Conservation (phyloP, 2,329 filamentous ascomycete genomes). For the Davidsoniella neocaledoniae region DNA sequence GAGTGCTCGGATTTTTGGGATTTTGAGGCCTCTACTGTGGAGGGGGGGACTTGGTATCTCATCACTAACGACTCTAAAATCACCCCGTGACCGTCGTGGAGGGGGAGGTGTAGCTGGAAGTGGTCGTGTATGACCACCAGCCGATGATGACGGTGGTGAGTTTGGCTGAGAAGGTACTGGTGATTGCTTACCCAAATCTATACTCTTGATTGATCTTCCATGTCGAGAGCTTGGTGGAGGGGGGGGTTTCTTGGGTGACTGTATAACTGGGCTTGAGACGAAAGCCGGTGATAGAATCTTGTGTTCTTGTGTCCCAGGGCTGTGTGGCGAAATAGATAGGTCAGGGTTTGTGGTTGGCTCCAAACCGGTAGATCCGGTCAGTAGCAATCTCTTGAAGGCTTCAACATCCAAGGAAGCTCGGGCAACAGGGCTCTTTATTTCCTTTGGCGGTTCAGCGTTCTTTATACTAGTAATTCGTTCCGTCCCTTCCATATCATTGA, state of each 20-base stretch:
- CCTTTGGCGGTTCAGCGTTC: constrained; percentile 11
- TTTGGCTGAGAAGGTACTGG: constrained; percentile 15
- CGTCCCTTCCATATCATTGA: constrained; percentile 30
- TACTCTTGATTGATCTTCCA: constrained; percentile 51
- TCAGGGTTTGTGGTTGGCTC: constrained; percentile 11
- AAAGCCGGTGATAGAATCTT: neutral
- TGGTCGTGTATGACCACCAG: neutral
- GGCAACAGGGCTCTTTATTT: neutral
- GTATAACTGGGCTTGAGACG: constrained; percentile 10
- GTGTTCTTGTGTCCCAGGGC: neutral
- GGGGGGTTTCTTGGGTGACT: constrained; percentile 45
- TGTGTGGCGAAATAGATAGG: neutral
- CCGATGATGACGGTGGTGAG: constrained; percentile 6
- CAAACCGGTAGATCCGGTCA: constrained; percentile 48
- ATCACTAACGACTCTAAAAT: constrained; percentile 37
- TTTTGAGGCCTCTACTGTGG: constrained; percentile 14
- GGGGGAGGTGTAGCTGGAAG: constrained; percentile 39
- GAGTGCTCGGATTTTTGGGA: constrained; percentile 25
- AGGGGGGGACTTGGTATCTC: constrained; percentile 28
- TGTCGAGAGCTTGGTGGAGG: constrained; percentile 59
- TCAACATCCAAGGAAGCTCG: constrained; percentile 41
- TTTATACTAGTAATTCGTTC: neutral
- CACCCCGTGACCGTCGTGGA: constrained; percentile 27
- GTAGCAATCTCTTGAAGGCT: constrained; percentile 57
- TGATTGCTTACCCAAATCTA: constrained; percentile 23